phyloP scores from a whole-genome alignment of 129 eudicot genomes.

The Helianthus tuberosus region DNA sequence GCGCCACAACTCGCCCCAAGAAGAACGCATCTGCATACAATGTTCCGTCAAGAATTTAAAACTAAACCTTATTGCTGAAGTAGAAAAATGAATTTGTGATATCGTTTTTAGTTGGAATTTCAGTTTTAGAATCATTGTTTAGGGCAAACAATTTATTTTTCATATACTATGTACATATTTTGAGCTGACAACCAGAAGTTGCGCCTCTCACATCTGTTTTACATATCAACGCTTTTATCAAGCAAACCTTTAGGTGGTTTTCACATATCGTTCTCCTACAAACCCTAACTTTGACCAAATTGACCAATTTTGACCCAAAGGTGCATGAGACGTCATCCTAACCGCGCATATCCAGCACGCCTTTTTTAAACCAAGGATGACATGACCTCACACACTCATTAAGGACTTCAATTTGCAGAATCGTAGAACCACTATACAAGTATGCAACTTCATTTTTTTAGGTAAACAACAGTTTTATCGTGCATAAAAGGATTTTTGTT shows the following conservation, averaged over 20 bases:
- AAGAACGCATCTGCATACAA: slow-evolving; percentile 63
- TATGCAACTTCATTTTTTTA: background rate
- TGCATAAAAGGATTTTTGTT: background rate
- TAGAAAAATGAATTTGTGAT: background rate
- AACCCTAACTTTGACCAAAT: no score
- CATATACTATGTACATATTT: background rate
- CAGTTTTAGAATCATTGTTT: background rate
- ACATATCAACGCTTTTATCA: no score
- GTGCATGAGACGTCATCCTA: no score
- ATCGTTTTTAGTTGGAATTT: background rate
- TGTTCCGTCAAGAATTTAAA: slow-evolving; percentile 5
- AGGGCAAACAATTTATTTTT: background rate
- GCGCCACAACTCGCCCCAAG: slow-evolving; percentile 85
- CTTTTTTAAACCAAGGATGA: background rate
- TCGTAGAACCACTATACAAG: background rate
- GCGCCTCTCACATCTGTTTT: no score
- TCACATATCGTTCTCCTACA: no score
- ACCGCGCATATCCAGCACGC: no score
- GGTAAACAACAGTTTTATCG: background rate
- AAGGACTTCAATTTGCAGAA: background rate
- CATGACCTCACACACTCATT: background rate
- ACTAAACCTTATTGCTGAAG: background rate
- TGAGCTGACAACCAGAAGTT: no score
- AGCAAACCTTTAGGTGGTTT: no score
- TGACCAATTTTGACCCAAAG: no score